Conservation (phyloP, 1,284 basidiomycete genomes). For the Tetrapyrgos nigripes region DNA sequence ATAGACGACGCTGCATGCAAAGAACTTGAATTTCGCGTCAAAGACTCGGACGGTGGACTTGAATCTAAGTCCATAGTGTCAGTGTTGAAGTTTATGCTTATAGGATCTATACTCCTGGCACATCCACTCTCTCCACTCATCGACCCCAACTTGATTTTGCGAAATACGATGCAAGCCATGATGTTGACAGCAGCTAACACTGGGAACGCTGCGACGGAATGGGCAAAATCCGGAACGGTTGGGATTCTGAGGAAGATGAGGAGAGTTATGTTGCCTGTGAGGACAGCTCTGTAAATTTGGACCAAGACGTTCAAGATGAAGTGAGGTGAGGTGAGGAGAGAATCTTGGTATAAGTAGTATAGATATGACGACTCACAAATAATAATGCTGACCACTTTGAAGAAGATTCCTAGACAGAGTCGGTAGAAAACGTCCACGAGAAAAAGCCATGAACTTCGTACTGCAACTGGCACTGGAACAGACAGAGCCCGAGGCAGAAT, state of each 20-base stretch:
- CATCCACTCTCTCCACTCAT: too few species aligned
- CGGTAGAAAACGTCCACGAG: background rate
- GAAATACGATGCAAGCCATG: background rate
- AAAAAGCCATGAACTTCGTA: background rate
- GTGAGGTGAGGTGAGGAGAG: too few species aligned
- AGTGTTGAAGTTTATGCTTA: too few species aligned
- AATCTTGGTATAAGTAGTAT: too few species aligned
- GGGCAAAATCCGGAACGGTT: background rate
- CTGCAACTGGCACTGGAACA: too few species aligned
- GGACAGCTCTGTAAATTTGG: background rate
- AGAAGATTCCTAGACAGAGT: background rate
- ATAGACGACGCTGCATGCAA: too few species aligned
- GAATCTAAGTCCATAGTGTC: too few species aligned
- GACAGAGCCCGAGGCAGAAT: too few species aligned
- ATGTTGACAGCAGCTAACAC: background rate
- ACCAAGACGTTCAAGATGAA: background rate
- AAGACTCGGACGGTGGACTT: too few species aligned
- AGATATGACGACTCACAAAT: slow-evolving; percentile 2
- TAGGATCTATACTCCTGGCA: too few species aligned
- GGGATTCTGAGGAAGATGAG: background rate
- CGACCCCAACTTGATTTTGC: slow-evolving; percentile 1
- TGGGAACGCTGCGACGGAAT: background rate
- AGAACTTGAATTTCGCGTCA: too few species aligned
- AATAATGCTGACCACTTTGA: background rate
- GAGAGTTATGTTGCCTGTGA: background rate